Percentiles rank a stretch among this genome's conserved stretches.
Conservation (phyloP, 2,329 filamentous ascomycete species). For the Pseudonectria foliicola region DNA sequence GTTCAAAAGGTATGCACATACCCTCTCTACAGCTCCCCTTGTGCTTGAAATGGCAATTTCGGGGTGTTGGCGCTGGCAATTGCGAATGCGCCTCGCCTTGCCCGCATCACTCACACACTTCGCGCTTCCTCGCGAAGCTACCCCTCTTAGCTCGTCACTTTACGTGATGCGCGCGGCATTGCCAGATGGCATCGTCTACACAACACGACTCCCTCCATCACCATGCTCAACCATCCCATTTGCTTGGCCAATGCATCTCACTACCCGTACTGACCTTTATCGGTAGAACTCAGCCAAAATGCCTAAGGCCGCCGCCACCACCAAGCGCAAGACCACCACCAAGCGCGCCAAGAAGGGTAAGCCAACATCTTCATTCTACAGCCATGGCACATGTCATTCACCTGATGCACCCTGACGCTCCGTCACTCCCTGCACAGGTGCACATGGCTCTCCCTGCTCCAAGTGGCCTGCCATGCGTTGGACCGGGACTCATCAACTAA, state of each 20-base stretch:
- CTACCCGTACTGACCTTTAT: slow-evolving; percentile 1
- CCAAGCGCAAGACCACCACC: slow-evolving; percentile 51
- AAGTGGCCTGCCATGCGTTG: too few species aligned
- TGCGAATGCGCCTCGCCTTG: slow-evolving; percentile 22
- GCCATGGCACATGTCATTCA: not conserved
- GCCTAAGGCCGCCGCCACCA: slow-evolving; percentile 46
- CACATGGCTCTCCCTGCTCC: too few species aligned
- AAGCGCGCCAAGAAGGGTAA: slow-evolving; percentile 54
- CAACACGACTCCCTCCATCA: not conserved
- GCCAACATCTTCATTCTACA: slow-evolving; percentile 15
- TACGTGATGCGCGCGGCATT: slow-evolving; percentile 2
- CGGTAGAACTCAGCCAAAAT: slow-evolving; percentile 37
- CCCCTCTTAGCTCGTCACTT: slow-evolving; percentile 8
- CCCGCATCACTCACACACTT: slow-evolving; percentile 5
- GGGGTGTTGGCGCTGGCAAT: slow-evolving; percentile 19
- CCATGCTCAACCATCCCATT: not conserved
- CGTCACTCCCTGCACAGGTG: too few species aligned
- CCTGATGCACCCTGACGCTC: not conserved
- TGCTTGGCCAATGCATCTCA: not conserved
- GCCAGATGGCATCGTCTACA: not conserved
- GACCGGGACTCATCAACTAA: not conserved
- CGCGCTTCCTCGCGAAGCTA: slow-evolving; percentile 15
- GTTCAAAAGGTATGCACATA: slow-evolving; percentile 16
- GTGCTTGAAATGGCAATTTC: slow-evolving; percentile 9
- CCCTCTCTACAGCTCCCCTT: slow-evolving; percentile 8